Evolutionary conservation across 768 basidiomycete species (phyloP), one percentile per base, ranked within the genome.

Genomic region (Holtermannia corniformis): DNA sequence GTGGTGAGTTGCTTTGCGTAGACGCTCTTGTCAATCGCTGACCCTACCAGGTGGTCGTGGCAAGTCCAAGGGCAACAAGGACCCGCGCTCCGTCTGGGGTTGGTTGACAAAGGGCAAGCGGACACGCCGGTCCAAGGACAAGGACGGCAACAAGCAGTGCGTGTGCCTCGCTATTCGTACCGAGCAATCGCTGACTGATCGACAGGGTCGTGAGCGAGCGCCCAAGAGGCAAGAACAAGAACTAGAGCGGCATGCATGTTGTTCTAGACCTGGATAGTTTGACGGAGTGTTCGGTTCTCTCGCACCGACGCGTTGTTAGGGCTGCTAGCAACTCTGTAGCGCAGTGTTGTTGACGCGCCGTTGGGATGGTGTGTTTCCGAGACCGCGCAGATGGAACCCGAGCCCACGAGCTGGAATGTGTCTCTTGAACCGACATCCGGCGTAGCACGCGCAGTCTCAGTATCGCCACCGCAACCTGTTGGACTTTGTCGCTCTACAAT

Each of bases 21-120:
- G 10, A 7, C 22, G 19, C n/a, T 22, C 22, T 7, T 45, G 5
- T 10, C 22, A 20, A 44, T 13, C 22, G 16, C 16, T 51, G 16
- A n/a, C 16, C n/a, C n/a, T 16, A 7, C 41, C 45, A 73, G 92
- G 93, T 77, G 93, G 93, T 73, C 85, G 93, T 75, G 93, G 93
- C 62, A 96, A 93, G 74, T 87, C 86, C 55, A 97, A 99, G 78
- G 88, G 87, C 53, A 83, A 92, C 80, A 93, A 88, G 68, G 84
- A 91, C 69, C 89, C 92, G 2, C 83, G 86, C 23, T 90, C 87
- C 11, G 81, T 87, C 49, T 95, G 85, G 84, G 91, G 89, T 51
- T 90, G 87, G 86, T 79, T 85, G 53, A 86, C 88, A 13, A 89
- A 90, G 76, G 91, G 91, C 54, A 87, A 83, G 56, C 80, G 93